A percentile compares a stretch with the other conserved stretches of the same genome.
phyloP scores from a whole-genome alignment of 352 stramenopile species.

The Stramenopiles sp. region DNA sequence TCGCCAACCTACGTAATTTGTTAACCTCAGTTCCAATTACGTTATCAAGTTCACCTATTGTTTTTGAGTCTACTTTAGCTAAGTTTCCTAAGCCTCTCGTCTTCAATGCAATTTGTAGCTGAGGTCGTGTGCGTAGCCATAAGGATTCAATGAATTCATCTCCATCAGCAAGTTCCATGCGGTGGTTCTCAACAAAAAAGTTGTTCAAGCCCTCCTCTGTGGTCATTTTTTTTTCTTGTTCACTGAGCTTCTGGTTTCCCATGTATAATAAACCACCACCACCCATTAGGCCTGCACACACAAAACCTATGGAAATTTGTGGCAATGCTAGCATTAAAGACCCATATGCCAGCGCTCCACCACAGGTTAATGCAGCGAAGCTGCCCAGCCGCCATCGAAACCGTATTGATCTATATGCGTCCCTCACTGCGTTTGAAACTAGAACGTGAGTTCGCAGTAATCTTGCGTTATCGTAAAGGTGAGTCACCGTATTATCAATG shows the following conservation, averaged over 20 bases:
- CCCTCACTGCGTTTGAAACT: conserved; percentile 24
- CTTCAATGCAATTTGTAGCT: conserved; percentile 48
- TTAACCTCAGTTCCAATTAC: conserved; percentile 68
- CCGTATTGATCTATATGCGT: neutral
- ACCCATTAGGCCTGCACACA: conserved; percentile 44
- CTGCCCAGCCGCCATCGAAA: neutral
- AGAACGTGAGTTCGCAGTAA: conserved; percentile 84
- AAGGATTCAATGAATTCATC: conserved; percentile 86
- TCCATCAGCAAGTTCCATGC: conserved; percentile 75
- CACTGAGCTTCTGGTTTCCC: conserved; percentile 54
- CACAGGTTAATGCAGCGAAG: no score
- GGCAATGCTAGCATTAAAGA: no score
- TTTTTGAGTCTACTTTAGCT: conserved; percentile 50
- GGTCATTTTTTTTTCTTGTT: conserved; percentile 60
- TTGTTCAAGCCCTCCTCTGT: conserved; percentile 60
- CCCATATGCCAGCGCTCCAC: no score
- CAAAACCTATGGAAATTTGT: conserved; percentile 52
- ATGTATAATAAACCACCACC: conserved; percentile 63
- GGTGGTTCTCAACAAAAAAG: conserved; percentile 76
- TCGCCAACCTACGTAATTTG: conserved; percentile 52
- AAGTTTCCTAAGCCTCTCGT: conserved; percentile 56
- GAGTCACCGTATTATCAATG: conserved; percentile 98
- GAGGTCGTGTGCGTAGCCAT: conserved; percentile 67
- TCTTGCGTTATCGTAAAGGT: conserved; percentile 69
- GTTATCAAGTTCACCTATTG: conserved; percentile 58